Evolutionary conservation across 2,329 filamentous ascomycete species (phyloP).

Genomic region (Whalleya microplaca): DNA sequence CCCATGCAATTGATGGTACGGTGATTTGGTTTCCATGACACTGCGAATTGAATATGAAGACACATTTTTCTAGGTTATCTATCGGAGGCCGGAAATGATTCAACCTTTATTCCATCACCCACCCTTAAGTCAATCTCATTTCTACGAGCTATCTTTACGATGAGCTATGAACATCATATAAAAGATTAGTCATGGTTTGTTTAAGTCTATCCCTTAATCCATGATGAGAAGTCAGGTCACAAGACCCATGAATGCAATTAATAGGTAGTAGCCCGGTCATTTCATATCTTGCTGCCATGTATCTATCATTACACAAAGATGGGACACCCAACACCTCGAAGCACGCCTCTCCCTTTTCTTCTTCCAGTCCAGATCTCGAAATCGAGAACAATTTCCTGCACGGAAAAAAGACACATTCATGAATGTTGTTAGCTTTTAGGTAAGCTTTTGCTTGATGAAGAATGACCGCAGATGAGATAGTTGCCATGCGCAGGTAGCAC

Average conservation of each 20-base stretch:
- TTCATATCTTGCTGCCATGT: not conserved
- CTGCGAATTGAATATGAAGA: not conserved
- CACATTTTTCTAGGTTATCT: too few relatives aligned
- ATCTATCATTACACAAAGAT: slow-evolving; percentile 10
- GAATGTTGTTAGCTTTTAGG: slow-evolving; percentile 62
- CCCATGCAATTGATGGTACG: slow-evolving; percentile 13
- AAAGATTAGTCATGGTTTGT: not conserved
- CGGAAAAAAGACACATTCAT: too few relatives aligned
- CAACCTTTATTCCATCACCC: not conserved
- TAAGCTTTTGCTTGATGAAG: slow-evolving; percentile 99
- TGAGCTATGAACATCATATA: not conserved
- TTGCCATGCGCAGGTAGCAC: slow-evolving; percentile 93
- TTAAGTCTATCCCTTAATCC: not conserved
- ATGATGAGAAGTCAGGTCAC: not conserved
- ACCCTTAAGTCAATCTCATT: not conserved
- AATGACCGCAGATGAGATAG: slow-evolving; percentile 92
- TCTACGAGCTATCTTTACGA: not conserved
- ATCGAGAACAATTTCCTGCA: not conserved
- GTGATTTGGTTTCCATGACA: slow-evolving; percentile 10
- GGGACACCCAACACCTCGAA: not conserved
- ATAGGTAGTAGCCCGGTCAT: not conserved
- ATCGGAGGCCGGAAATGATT: too few relatives aligned
- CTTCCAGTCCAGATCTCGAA: not conserved
- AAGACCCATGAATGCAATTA: not conserved
- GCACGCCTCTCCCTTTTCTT: not conserved